Base-by-base conservation (phyloP, 2,329 filamentous ascomycete species). In the Capronia epimyces region DNA sequence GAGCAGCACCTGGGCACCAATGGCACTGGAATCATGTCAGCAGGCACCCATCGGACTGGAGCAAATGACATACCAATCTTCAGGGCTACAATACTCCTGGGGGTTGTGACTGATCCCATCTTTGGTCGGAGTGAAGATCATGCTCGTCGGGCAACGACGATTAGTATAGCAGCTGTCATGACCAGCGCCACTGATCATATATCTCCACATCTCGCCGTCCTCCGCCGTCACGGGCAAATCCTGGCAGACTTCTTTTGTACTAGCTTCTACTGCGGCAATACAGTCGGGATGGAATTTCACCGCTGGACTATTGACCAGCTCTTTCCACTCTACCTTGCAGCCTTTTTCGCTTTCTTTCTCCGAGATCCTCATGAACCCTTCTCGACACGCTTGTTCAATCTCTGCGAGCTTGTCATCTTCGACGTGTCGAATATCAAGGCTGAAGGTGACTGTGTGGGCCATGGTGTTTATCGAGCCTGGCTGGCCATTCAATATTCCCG, bases 391-490 rank as follows among this genome's bases (percentile, higher is more conserved):
- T 32, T 58, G 48, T 36, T 61, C 59, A n/a, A 62, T 57, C 34
- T 54, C 52, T 13, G 56, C 24, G 27, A 61, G 56, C 36, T 55
- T 56, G 15, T 47, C 51, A 29, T 61, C 57, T 18, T 46, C 42
- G n/a, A 31, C 43, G 47, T 60, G 59, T 18, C 57, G 59, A 24
- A 61, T 53, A 31, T 60, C 59, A 32, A 61, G 45, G 6, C 52
- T 55, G 47, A 61, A 61, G n/a, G 47, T 56, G 10, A 60, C 58
- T 1, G 59, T 62, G 36, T 60, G 58, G n/a, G 59, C 58, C 58
- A 62, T 60, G 32, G 80, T 84, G 66, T 89, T 89, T 15, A 84
- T 85, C 50, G 78, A 83, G 3, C 84, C 84, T 0, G 85, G 84
- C 43, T 75, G 77, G 8, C 83, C 71, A 13, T 75, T 82, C 43